Evolutionary conservation across 306 rosid genomes (phyloP).

Genomic region (Abrus precatorius): DNA sequence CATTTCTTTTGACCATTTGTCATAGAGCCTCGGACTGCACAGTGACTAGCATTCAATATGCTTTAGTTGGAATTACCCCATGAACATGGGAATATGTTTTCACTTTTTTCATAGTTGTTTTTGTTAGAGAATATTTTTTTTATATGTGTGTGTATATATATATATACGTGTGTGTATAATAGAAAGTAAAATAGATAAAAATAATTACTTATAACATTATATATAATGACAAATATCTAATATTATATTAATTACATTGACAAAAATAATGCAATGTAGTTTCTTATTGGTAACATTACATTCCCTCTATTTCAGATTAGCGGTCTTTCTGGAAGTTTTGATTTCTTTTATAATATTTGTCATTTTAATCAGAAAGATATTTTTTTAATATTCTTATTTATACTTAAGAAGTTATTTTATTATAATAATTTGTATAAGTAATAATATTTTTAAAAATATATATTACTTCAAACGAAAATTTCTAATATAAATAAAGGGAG

Average conservation of each 20-base stretch:
- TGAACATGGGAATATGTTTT: too few relatives aligned
- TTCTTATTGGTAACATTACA: neutral
- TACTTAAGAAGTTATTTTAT: neutral
- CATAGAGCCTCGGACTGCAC: neutral
- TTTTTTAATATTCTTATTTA: neutral
- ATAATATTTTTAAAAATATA: neutral
- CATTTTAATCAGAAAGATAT: neutral
- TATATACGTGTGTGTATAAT: too few relatives aligned
- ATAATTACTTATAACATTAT: too few relatives aligned
- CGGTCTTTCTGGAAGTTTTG: too few relatives aligned
- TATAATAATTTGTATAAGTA: neutral
- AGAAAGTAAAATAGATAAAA: too few relatives aligned
- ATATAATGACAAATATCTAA: too few relatives aligned
- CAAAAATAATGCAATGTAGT: too few relatives aligned
- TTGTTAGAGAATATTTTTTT: too few relatives aligned
- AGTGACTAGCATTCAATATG: neutral
- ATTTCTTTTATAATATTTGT: neutral
- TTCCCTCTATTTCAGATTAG: too few relatives aligned
- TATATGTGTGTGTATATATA: too few relatives aligned
- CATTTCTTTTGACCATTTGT: neutral
- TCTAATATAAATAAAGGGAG: neutral
- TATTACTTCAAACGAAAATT: neutral
- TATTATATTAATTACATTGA: too few relatives aligned
- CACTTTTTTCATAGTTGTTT: too few relatives aligned
- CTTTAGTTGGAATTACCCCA: slow-evolving; percentile 24